Conservation (phyloP, 331 rosid genomes). For the Rosa hybrid region DNA sequence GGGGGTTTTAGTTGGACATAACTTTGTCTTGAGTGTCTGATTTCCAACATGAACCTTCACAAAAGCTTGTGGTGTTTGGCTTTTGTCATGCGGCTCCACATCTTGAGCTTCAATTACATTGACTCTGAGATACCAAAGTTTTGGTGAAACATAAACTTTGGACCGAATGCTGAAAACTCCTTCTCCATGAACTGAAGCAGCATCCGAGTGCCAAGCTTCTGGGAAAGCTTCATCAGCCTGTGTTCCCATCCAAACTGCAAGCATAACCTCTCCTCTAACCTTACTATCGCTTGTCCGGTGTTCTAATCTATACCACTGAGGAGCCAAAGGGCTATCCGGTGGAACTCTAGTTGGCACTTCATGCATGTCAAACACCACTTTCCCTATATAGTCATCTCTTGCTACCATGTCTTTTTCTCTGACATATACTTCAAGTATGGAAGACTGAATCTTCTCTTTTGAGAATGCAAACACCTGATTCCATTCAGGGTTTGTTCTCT, state of each 20-base stretch:
- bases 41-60: conserved; percentile 57
- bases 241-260: conserved; percentile 87
- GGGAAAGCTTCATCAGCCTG: conserved; percentile 81
- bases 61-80: conserved; percentile 51
- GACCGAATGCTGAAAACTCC: conserved; percentile 50
- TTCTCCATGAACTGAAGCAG: conserved; percentile 45
- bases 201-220: conserved; percentile 56
- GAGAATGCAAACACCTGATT: conserved; percentile 74
- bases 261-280: conserved; percentile 68
- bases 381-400: conserved; percentile 67
- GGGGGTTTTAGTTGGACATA: conserved; percentile 34
- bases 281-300: conserved; percentile 38
- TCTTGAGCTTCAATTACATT: conserved; percentile 66
- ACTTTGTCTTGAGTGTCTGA: conserved; percentile 50
- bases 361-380: conserved; percentile 65
- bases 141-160: conserved; percentile 61
- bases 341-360: conserved; percentile 85
- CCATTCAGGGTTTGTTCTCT: conserved; percentile 71
- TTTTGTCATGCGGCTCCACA: conserved; percentile 44
- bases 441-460: conserved; percentile 55
- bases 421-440: conserved; percentile 54
- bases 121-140: conserved; percentile 60
- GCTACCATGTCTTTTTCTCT: conserved; percentile 54
- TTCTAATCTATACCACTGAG: conserved; percentile 76
- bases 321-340: conserved; percentile 84